Percentiles rank a stretch among this genome's conserved stretches.
Evolutionary conservation across 805 yeast genomes (phyloP).

Genomic region (Ogataea neopini): DNA sequence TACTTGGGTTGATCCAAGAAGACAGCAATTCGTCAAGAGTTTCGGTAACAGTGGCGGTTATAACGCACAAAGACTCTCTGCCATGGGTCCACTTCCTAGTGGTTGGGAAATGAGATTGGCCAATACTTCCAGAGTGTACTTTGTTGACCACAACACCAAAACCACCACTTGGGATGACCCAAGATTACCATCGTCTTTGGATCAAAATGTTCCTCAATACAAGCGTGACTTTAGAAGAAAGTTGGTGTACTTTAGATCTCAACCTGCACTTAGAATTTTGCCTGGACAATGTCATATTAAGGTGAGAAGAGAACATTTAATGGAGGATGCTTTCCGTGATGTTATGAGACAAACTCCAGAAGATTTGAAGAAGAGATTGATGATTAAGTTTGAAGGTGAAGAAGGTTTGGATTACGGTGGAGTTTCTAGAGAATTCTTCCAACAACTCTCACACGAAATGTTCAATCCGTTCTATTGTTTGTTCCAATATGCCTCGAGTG

Average conservation of each 20-base stretch:
- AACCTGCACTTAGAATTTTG: slow-evolving; percentile 93
- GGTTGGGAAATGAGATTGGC: slow-evolving; percentile 99
- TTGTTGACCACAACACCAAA: slow-evolving; percentile 98
- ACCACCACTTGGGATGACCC: slow-evolving; percentile 99
- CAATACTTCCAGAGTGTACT: slow-evolving; percentile 96
- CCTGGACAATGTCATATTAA: slow-evolving; percentile 99
- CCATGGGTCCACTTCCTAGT: slow-evolving; percentile 94
- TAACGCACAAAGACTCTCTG: slow-evolving; percentile 97
- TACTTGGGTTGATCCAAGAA: slow-evolving; percentile 99
- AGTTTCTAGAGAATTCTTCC: slow-evolving; percentile 97
- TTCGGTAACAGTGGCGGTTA: slow-evolving; percentile 89
- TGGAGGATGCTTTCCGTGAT: slow-evolving; percentile 97
- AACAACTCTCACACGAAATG: slow-evolving; percentile 95
- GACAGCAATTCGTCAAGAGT: slow-evolving; percentile 96
- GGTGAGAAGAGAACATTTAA: slow-evolving; percentile 93
- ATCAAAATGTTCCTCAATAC: slow-evolving; percentile 98
- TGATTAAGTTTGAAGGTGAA: slow-evolving; percentile 99
- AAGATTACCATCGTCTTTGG: slow-evolving; percentile 93
- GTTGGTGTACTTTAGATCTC: slow-evolving; percentile 95
- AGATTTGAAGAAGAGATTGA: slow-evolving; percentile 93
- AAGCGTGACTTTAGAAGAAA: slow-evolving; percentile 98
- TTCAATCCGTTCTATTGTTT: slow-evolving; percentile 97
- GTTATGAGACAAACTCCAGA: slow-evolving; percentile 99
- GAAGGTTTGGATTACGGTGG: slow-evolving; percentile 99
- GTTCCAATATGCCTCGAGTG: slow-evolving; percentile 97